These are phyloP conservation scores for Nemophila menziesii DNA, from an alignment of 257 asterid species.

Conservation along the genomic window DNA sequence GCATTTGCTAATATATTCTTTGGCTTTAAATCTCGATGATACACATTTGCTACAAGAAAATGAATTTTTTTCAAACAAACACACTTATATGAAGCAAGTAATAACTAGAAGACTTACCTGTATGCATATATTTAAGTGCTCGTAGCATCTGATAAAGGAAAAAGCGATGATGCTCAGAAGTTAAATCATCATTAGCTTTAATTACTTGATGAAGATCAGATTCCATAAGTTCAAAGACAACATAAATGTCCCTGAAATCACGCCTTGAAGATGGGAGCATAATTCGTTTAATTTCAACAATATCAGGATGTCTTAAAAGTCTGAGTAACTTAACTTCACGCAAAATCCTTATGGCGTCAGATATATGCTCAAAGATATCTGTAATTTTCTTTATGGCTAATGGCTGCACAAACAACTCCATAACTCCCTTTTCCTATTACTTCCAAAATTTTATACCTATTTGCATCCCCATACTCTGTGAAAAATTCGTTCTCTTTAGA, in stretches of 20 bases:
- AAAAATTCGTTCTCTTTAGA: slow-evolving; percentile 59
- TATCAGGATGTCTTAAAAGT: slow-evolving; percentile 79
- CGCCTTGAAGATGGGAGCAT: slow-evolving; percentile 85
- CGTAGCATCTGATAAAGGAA: slow-evolving; percentile 90
- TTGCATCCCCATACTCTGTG: slow-evolving; percentile 80
- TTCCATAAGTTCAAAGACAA: slow-evolving; percentile 93
- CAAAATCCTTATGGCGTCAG: slow-evolving; percentile 81
- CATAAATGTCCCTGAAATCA: slow-evolving; percentile 76
- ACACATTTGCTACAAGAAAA: slow-evolving; percentile 72
- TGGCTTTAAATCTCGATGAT: slow-evolving; percentile 90
- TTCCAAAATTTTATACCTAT: slow-evolving; percentile 72
- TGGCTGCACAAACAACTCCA: slow-evolving; percentile 92
- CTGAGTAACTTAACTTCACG: slow-evolving; percentile 84
- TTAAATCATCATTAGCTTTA: slow-evolving; percentile 89
- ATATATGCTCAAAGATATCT: slow-evolving; percentile 67
- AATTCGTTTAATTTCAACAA: slow-evolving; percentile 80
- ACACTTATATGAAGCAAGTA: neutral
- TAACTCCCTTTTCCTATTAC: slow-evolving; percentile 87
- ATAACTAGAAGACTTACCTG: slow-evolving; percentile 36
- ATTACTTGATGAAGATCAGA: slow-evolving; percentile 96
- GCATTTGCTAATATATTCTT: slow-evolving; percentile 96
- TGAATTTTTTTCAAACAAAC: slow-evolving; percentile 2
- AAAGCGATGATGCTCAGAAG: slow-evolving; percentile 83
- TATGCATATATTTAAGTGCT: slow-evolving; percentile 81
- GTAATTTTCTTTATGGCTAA: slow-evolving; percentile 80